These are phyloP conservation scores for Exophiala mesophila DNA, from an alignment of 2,329 filamentous ascomycete genomes.

Conservation along the genomic window DNA sequence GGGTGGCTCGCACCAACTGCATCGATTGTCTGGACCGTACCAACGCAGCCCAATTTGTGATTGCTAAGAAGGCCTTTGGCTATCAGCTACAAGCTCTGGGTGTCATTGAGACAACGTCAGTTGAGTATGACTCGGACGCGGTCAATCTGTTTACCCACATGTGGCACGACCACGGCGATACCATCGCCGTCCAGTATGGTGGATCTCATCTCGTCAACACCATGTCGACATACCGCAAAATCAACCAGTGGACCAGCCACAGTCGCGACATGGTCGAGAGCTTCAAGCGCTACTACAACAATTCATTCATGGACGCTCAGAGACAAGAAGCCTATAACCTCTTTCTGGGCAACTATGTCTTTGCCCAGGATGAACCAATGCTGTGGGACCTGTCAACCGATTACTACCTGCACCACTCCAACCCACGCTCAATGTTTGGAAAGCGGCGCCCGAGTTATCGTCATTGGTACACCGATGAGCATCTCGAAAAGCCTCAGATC, in stretches of 20 bases:
- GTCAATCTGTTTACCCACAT: conserved; percentile 96
- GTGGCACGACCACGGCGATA: conserved; percentile 97
- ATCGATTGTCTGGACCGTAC: conserved; percentile 97
- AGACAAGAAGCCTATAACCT: conserved; percentile 97
- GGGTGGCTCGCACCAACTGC: conserved; percentile 90
- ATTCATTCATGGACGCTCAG: conserved; percentile 96
- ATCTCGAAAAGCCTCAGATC: conserved; percentile 60
- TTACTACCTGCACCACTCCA: conserved; percentile 89
- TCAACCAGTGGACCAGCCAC: conserved; percentile 97
- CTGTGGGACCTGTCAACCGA: conserved; percentile 93
- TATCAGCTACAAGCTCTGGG: conserved; percentile 89
- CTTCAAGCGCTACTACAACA: conserved; percentile 98
- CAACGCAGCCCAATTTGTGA: conserved; percentile 96
- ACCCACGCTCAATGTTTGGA: conserved; percentile 69
- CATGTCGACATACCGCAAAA: conserved; percentile 98
- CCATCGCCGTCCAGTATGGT: conserved; percentile 95
- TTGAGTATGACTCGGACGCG: conserved; percentile 92
- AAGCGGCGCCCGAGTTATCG: conserved; percentile 69
- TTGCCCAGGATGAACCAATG: conserved; percentile 81
- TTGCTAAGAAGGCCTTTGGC: conserved; percentile 88
- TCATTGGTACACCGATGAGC: conserved; percentile 74
- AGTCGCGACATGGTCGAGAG: conserved; percentile 98
- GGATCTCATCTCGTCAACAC: conserved; percentile 97
- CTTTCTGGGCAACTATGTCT: conserved; percentile 94
- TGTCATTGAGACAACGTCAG: conserved; percentile 69